Evolutionary conservation across 305 asterid species (phyloP).

Genomic region (Petunia hybrid): DNA sequence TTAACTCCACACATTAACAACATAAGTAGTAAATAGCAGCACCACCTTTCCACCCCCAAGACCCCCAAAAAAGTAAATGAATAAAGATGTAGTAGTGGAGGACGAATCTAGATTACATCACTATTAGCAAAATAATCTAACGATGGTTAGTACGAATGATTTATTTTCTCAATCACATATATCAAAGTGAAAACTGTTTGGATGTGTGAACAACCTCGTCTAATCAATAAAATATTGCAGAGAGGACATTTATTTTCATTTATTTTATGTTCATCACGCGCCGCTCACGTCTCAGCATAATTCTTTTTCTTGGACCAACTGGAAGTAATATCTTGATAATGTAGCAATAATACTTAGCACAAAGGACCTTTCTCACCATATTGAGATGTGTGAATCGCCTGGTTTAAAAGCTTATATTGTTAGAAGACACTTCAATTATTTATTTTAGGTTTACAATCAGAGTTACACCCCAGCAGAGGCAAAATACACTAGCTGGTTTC

Average conservation of each 20-base stretch:
- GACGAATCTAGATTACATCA: background rate
- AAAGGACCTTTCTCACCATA: background rate
- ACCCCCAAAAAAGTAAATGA: too few relatives aligned
- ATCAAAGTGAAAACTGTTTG: background rate
- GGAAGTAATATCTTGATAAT: too few relatives aligned
- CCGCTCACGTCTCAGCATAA: background rate
- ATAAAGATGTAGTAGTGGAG: background rate
- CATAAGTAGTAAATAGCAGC: slow-evolving; percentile 17
- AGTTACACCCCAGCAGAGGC: background rate
- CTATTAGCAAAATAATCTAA: background rate
- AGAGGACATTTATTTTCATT: background rate
- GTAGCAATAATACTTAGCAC: background rate
- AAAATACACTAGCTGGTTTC: too few relatives aligned
- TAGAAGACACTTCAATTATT: background rate
- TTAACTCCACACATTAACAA: background rate
- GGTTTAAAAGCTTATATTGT: background rate
- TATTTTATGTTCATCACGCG: background rate
- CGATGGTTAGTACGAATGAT: background rate
- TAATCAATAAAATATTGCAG: slow-evolving; percentile 6
- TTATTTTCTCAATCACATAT: background rate
- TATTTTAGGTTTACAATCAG: background rate
- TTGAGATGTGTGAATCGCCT: background rate
- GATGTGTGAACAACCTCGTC: background rate
- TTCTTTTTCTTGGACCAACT: background rate
- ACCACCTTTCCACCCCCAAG: background rate